Evolutionary conservation across 1,139 yeast species (phyloP), one percentile per base, ranked within the genome.

Genomic region (Petasospora fabianii): DNA sequence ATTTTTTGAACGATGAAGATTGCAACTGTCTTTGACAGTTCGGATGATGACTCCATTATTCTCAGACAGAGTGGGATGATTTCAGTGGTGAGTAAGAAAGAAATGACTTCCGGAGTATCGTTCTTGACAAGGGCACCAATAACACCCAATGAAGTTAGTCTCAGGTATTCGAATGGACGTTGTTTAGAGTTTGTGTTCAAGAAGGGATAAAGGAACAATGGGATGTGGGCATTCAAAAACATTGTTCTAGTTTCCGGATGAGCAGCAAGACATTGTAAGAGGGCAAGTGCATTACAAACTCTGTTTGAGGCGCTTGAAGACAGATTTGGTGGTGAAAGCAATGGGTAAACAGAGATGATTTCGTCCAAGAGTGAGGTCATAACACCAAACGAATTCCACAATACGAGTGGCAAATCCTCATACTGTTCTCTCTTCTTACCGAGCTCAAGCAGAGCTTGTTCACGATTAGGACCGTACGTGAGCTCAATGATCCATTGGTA

Each of bases 361-460:
- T 92, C 98, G 59, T 87, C 95, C 46, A 92, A 64, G 35, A 92
- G 67, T 13, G 90, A 84, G 1, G 97, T 83, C 95, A 92, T 88
- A 14, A 90, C 97, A 19, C 97, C 98, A 64, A 84, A 90, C 5
- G 97, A 85, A 54, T 92, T 84, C 98, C 98, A 92, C 44, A 92
- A 68, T 6, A 90, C 95, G 32, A 88, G 65, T 1, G 98, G 97
- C 48, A 92, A 71, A 58, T 92, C 97, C 43, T 88, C 97, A 58
- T 86, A 90, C 58, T 87, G 92, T 57, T 92, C 98, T 49, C 98
- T 73, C 56, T 88, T 90, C 59, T 92, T 87, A 8, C 97, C 97
- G 36, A 92, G 69, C 59, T 90, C 97, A 48, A 88, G 65, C 41
- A 92, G 69, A 2, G 98, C 97, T 54, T 92, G 86, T 56, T 92